Evolutionary conservation across 768 basidiomycete genomes (phyloP).

Genomic region (Tubosaeta brunneosetosa): DNA sequence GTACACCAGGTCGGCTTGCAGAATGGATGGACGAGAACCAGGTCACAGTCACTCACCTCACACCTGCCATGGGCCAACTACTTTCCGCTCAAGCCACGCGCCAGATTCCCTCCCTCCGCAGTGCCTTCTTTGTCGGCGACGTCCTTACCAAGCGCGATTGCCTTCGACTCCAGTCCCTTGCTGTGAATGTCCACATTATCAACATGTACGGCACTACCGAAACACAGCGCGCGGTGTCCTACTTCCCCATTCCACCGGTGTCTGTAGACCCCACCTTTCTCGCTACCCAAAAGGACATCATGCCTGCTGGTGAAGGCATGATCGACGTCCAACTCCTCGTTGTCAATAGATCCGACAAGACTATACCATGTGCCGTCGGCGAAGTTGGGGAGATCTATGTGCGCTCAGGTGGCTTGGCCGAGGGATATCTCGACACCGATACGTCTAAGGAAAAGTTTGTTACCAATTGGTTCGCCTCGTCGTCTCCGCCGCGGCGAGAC

Average conservation of each 20-base stretch:
- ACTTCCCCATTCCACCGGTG: slow-evolving; percentile 87
- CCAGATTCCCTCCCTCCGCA: slow-evolving; percentile 80
- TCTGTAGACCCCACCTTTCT: slow-evolving; percentile 85
- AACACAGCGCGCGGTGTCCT: slow-evolving; percentile 97
- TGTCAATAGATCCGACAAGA: slow-evolving; percentile 84
- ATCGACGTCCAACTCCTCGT: slow-evolving; percentile 95
- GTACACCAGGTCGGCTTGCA: slow-evolving; percentile 91
- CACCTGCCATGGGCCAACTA: slow-evolving; percentile 98
- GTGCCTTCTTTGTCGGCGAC: slow-evolving; percentile 99
- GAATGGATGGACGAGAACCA: slow-evolving; percentile 96
- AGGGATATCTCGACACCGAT: slow-evolving; percentile 84
- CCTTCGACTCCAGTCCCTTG: slow-evolving; percentile 86
- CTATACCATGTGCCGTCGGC: slow-evolving; percentile 84
- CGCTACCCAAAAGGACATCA: slow-evolving; percentile 91
- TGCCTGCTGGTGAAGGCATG: slow-evolving; percentile 98
- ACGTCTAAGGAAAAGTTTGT: slow-evolving; percentile 92
- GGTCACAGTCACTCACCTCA: slow-evolving; percentile 95
- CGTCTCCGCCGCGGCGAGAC: slow-evolving; percentile 52
- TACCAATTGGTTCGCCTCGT: slow-evolving; percentile 79
- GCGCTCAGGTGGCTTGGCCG: slow-evolving; percentile 90
- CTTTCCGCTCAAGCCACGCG: slow-evolving; percentile 81
- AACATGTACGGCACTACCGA: slow-evolving; percentile 99
- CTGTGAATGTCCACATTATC: slow-evolving; percentile 87
- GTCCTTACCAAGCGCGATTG: slow-evolving; percentile 98
- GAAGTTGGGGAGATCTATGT: slow-evolving; percentile 99